Percentiles rank a stretch among this genome's conserved stretches.
Evolutionary conservation across 2,329 filamentous ascomycete genomes (phyloP).

Genomic region (Dothistroma pini): DNA sequence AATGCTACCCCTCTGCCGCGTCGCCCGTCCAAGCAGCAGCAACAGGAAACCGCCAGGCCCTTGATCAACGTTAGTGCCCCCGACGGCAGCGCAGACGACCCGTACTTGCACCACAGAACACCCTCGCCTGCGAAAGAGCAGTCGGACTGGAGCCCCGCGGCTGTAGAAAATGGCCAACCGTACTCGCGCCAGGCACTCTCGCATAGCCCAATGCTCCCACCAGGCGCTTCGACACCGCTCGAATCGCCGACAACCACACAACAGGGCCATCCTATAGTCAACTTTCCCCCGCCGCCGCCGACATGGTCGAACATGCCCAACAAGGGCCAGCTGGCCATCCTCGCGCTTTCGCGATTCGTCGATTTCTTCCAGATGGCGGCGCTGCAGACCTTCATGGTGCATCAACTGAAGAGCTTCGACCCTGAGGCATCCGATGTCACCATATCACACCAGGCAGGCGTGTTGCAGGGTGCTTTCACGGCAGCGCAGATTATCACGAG

Average conservation of each 20-base stretch:
- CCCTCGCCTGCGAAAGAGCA: conserved; percentile 2
- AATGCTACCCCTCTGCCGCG: neutral
- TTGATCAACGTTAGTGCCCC: neutral
- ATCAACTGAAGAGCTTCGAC: conserved; percentile 43
- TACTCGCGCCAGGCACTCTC: conserved; percentile 8
- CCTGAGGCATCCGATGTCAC: conserved; percentile 45
- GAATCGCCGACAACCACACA: conserved; percentile 8
- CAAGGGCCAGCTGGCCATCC: conserved; percentile 41
- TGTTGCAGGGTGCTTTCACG: conserved; percentile 42
- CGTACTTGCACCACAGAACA: conserved; percentile 1
- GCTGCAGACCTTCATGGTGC: conserved; percentile 44
- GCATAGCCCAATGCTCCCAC: conserved; percentile 15
- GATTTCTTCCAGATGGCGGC: conserved; percentile 46
- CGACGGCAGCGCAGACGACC: conserved; percentile 1
- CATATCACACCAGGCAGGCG: conserved; percentile 42
- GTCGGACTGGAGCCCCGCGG: conserved; percentile 14
- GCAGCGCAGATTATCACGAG: conserved; percentile 43
- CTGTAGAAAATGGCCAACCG: conserved; percentile 23
- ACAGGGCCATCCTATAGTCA: conserved; percentile 15
- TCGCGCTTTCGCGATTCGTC: conserved; percentile 41
- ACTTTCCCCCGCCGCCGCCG: conserved; percentile 26
- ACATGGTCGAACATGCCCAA: conserved; percentile 42
- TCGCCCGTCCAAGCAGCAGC: neutral
- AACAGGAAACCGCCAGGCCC: neutral
- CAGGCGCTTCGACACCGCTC: conserved; percentile 21